Base-by-base conservation (phyloP, 2,329 filamentous ascomycete genomes). In the Ophiostoma sp. region DNA sequence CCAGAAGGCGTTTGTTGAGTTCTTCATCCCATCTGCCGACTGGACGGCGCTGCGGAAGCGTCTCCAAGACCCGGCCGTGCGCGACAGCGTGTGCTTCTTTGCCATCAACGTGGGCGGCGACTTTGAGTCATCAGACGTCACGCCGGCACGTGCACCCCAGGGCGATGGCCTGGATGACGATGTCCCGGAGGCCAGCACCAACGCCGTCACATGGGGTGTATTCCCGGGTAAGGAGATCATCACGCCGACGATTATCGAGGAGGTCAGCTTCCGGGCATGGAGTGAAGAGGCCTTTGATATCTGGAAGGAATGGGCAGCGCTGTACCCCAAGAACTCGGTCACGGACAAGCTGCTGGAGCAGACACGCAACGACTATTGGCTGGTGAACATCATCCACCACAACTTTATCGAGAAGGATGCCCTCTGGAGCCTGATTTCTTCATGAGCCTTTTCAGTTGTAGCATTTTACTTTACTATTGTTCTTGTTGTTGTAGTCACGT, bases 151-250 rank as follows among this genome's bases (percentile, higher is more conserved):
- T 69, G 79, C 77, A 1, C 75, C 77, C 41, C 76, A 76, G 39
- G 73, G 78, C 11, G 67, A 57, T 11, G 69, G 69, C 31, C 67
- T 52, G 0, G 71, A 68, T 6, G 68, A 11, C 6, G 76, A 76
- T 44, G 75, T 76, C 23, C 77, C 74, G 54, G 79, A 78, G 75
- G 79, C 80, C 36, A 89, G 86, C 75, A 94, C 96, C 39, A 97
- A 98, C 77, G 93, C 94, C 0, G 95, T 99, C 1, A 99, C 95
- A 0, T 99, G 95, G 95, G 95, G 95, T 80, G 96, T 99, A 39
- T 99, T 98, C 82, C 94, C 95, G 0, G 95, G 95, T 71, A 97
- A 98, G 79, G 95, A 99, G 80, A 97, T 99, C 77, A 93, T 99
- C 33, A 95, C 99, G 79, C 95, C 95, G 17, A 99, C 95, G 17